Evolutionary conservation across 768 basidiomycete species (phyloP).

Genomic region (Naematelia aurantialba): DNA sequence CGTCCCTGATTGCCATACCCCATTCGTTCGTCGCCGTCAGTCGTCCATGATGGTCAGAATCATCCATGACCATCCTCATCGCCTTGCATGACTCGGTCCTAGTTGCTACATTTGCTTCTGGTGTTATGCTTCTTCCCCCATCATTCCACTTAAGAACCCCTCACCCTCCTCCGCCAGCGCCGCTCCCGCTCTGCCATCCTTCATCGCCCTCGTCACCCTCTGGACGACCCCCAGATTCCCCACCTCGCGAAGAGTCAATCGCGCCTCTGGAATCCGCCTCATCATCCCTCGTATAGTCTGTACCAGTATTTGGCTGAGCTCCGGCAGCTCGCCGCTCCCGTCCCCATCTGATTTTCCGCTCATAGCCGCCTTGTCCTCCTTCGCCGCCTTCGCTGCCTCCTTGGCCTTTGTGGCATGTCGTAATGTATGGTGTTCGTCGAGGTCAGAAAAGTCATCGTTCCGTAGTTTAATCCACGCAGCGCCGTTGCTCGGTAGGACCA

Average conservation of each 20-base stretch:
- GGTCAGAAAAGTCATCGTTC: slow-evolving; percentile 76
- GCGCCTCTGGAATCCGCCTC: slow-evolving; percentile 16
- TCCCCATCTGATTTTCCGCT: too few species aligned
- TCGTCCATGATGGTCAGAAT: too few species aligned
- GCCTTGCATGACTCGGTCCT: too few species aligned
- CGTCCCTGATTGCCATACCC: too few species aligned
- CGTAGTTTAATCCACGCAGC: slow-evolving; percentile 91
- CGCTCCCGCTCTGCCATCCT: slow-evolving; percentile 3
- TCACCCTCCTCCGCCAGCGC: slow-evolving; percentile 20
- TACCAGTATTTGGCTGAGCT: slow-evolving; percentile 20
- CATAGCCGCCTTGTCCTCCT: too few species aligned
- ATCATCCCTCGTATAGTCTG: slow-evolving; percentile 35
- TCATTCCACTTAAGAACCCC: slow-evolving; percentile 8
- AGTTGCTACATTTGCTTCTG: background rate
- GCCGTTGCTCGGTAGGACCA: slow-evolving; percentile 81
- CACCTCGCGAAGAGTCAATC: slow-evolving; percentile 25
- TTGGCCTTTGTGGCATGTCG: background rate
- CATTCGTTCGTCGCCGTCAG: too few species aligned
- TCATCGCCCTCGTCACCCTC: slow-evolving; percentile 8
- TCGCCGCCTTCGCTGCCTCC: too few species aligned
- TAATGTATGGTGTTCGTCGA: slow-evolving; percentile 30
- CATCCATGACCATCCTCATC: too few species aligned
- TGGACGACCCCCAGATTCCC: slow-evolving; percentile 11
- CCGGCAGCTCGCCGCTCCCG: slow-evolving; percentile 11
- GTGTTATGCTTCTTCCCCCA: background rate